Evolutionary conservation across 805 yeast genomes (phyloP), one percentile per base, ranked within the genome.

Genomic region (Kodamaea kaohsiungensis): DNA sequence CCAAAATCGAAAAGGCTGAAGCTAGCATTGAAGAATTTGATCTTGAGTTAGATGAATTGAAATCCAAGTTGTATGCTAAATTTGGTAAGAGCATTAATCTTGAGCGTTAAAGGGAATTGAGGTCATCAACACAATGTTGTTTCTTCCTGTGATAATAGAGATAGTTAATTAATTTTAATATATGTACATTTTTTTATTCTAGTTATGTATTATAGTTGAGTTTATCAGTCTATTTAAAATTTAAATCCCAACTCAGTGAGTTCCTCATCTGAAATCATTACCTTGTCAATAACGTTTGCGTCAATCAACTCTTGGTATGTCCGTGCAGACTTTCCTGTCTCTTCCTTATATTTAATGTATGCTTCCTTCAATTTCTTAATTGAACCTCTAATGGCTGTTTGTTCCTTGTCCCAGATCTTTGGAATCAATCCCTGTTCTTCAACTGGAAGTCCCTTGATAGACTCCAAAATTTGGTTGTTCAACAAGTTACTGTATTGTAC

Each of bases 31-130:
- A 77, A 1, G 76, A 66, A 1, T 73, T 86, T 37, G 86, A 85
- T 56, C 79, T 76, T 2, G 73, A 81, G 55, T 75, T 93, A 69
- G 68, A 70, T 8, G 79, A 69, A 27, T 79, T 93, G 63, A 93
- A 93, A 72, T 80, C 82, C 35, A 78, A 77, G n/a, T 75, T 93
- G 53, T 95, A 93, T 65, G 90, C 89, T 15, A 91, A 89, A 68
- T 95, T 93, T 66, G 99, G 98, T 22, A 83, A 82, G 61, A 85
- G 90, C 55, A 95, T 93, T 66, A 92, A 92, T 67, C 74, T 93
- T 48, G 99, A 93, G 67, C 75, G 85, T 52, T 81, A 48, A n/a
- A 33, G 12, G 18, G 42, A 10, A 30, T 30, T 8, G 35, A 30
- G 35, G 35, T 30, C 13, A 5, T 4, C 25, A 22, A 6, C 35